These are phyloP conservation scores for Moesziomyces sp. DNA, from an alignment of 1,284 basidiomycete genomes.

Conservation along the genomic window DNA sequence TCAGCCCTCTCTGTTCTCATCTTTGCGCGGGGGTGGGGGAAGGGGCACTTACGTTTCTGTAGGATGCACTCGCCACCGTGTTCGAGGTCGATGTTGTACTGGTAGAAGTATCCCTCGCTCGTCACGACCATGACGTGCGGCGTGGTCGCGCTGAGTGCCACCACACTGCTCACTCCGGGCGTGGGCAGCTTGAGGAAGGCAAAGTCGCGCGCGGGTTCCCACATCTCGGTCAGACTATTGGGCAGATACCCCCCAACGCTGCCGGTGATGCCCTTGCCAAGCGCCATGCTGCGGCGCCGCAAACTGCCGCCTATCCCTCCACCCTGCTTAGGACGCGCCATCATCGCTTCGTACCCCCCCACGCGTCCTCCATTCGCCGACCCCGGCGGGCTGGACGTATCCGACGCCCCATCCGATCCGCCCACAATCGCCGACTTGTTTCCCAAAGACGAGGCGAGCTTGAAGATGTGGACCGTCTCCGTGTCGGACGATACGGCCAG, in stretches of 20 bases:
- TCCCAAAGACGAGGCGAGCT: slow-evolving; percentile 71
- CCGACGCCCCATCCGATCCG: slow-evolving; percentile 20
- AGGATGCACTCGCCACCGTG: slow-evolving; percentile 93
- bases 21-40: background rate
- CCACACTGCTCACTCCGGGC: slow-evolving; percentile 72
- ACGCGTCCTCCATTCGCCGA: slow-evolving; percentile 23
- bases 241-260: slow-evolving; percentile 91
- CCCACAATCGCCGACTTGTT: slow-evolving; percentile 10
- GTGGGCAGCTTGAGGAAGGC: slow-evolving; percentile 89
- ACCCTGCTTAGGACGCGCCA: slow-evolving; percentile 58
- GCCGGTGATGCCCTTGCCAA: slow-evolving; percentile 51
- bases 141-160: slow-evolving; percentile 73
- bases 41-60: slow-evolving; percentile 75
- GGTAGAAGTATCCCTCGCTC: slow-evolving; percentile 93
- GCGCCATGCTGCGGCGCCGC: slow-evolving; percentile 74
- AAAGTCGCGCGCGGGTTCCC: slow-evolving; percentile 96
- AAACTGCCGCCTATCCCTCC: slow-evolving; percentile 12
- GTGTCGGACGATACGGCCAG: slow-evolving; percentile 91
- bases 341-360: slow-evolving; percentile 68
- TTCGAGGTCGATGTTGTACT: slow-evolving; percentile 94
- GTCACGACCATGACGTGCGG: slow-evolving; percentile 98
- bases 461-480: slow-evolving; percentile 97
- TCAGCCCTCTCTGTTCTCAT: too few relatives aligned
- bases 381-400: slow-evolving; percentile 23
- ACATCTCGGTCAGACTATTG: slow-evolving; percentile 90